phyloP scores from a whole-genome alignment of 768 basidiomycete species.

The Lentinula guzmanii region DNA sequence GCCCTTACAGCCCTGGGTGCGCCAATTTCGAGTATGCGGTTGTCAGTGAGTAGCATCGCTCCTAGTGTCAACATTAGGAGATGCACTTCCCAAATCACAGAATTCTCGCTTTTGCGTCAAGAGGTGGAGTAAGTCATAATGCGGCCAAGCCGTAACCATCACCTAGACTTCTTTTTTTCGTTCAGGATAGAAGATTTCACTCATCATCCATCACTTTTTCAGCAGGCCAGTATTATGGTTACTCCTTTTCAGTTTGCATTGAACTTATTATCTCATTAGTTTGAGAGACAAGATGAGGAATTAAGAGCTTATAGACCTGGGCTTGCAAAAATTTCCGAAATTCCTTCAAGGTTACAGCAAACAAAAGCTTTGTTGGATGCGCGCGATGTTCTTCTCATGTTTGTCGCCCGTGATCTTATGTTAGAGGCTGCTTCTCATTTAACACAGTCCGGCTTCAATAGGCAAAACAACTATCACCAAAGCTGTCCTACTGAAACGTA shows the following conservation, averaged over 20 bases:
- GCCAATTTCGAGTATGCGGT: background rate
- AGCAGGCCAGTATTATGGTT: background rate
- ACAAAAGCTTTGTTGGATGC: background rate
- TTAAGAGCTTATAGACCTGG: background rate
- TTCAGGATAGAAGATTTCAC: background rate
- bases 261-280: background rate
- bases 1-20: background rate
- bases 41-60: background rate
- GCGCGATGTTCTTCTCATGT: background rate
- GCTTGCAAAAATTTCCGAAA: background rate
- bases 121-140: background rate
- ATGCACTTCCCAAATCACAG: background rate
- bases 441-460: background rate
- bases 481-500: background rate
- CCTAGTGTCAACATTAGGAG: too few relatives aligned
- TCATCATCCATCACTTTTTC: background rate
- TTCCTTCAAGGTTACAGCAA: background rate
- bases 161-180: background rate
- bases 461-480: background rate
- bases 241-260: background rate
- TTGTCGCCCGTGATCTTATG: background rate
- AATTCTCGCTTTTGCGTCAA: background rate
- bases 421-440: background rate
- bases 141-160: background rate
- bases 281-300: background rate